These are phyloP conservation scores for Kwoniella bestiolae DNA, from an alignment of 768 basidiomycete species.

Conservation along the genomic window DNA sequence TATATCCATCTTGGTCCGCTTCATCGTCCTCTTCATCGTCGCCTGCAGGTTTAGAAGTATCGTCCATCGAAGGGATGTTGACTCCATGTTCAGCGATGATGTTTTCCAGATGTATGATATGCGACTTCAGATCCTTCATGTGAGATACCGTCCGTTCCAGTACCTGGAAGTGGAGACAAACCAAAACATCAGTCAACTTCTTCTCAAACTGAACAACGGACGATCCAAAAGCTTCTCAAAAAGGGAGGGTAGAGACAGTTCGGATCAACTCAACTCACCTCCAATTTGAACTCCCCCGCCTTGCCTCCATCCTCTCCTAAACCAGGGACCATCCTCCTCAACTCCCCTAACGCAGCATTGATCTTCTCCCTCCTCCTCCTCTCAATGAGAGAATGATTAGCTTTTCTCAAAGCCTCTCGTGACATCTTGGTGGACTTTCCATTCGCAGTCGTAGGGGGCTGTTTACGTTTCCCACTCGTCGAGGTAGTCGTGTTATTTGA, in stretches of 20 bases:
- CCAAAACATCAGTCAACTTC: neutral
- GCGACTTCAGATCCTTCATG: constrained; percentile 70
- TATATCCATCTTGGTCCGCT: neutral
- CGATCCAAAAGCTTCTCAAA: too few species aligned
- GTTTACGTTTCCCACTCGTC: neutral
- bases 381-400: constrained; percentile 94
- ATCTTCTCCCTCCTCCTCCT: constrained; percentile 93
- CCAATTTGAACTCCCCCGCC: constrained; percentile 90
- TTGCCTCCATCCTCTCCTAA: constrained; percentile 62
- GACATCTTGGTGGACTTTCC: constrained; percentile 22
- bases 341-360: constrained; percentile 79
- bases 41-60: neutral
- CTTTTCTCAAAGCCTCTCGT: constrained; percentile 81
- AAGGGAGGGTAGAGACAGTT: too few species aligned
- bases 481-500: too few species aligned
- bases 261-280: constrained; percentile 63
- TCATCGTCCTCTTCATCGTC: constrained; percentile 1
- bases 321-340: constrained; percentile 76
- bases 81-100: constrained; percentile 6
- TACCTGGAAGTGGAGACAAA: constrained; percentile 31
- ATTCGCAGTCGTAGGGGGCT: neutral
- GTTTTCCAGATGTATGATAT: constrained; percentile 62
- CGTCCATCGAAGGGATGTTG: neutral
- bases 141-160: constrained; percentile 79
- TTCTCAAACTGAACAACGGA: too few species aligned